Evolutionary conservation across 2,329 filamentous ascomycete species (phyloP), one percentile per base, ranked within the genome.

Genomic region (Taxawa tesnikishii): DNA sequence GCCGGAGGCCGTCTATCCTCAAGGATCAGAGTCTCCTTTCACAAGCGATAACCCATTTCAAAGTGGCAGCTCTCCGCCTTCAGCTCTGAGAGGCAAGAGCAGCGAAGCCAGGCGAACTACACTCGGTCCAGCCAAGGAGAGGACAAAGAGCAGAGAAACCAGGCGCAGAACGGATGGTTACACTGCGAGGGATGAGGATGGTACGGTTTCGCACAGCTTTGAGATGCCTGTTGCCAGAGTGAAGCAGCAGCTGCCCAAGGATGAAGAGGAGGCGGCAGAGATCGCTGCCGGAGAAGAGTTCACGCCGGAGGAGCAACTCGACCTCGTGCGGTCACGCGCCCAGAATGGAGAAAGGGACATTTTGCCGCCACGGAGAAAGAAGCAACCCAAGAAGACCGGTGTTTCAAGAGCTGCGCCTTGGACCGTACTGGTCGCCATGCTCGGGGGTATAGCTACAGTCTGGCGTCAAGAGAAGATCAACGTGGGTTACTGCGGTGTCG

Each of bases 401-500:
- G 63, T 67, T 15, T 58, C 76, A 18, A 70, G 71, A 37, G 73
- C 73, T 0, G 78, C 83, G 11, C 65, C 88, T 3, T 74, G 75
- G 53, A 72, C 85, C 5, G 64, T 94, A 2, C 53, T 88, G 3
- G 51, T 81, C 13, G 76, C 79, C 0, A 58, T 90, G 7, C 55
- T 90, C 5, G 70, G 70, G 18, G 75, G 79, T 1, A 83, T 93
- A 41, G 79, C 69, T 17, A 73, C 73, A 6, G 90, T 87, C 72
- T 98, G 87, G 63, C 70, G 88, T 29, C 83, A 94, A 51, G 90
- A 98, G 58, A 96, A 96, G 66, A 65, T 94, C n/a, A 80, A 83
- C 11, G 83, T 96, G 13, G 90, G 92, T 19, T 98, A 93, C 51
- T 98, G 90, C 52, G 85, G 87, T 9, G 71, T 93, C 32, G 90